These are phyloP conservation scores for Diatrype stigma DNA, from an alignment of 2,329 filamentous ascomycete genomes.

Conservation along the genomic window DNA sequence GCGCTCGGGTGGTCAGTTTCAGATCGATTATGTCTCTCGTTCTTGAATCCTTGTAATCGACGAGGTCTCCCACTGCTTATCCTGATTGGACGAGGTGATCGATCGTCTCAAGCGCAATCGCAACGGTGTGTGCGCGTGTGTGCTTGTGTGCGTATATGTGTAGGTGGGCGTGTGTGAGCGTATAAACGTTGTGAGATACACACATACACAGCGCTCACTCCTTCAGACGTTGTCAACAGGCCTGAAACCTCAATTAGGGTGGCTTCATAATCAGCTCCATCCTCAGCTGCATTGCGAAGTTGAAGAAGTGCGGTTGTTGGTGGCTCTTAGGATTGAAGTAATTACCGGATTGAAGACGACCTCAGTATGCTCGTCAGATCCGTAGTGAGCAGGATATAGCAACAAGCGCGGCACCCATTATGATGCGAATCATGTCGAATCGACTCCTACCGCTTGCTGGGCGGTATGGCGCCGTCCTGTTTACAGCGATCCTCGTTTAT, in stretches of 20 bases:
- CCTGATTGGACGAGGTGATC: not conserved
- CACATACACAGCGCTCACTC: too few relatives aligned
- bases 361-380: conserved; percentile 23
- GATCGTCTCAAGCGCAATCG: not conserved
- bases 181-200: too few relatives aligned
- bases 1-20: not conserved
- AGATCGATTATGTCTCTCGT: not conserved
- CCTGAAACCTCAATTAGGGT: not conserved
- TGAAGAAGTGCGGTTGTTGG: not conserved
- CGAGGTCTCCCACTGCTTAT: not conserved
- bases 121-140: too few relatives aligned
- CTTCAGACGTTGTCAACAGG: not conserved
- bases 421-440: conserved; percentile 24
- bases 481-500: conserved; percentile 27
- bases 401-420: conserved; percentile 10
- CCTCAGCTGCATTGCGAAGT: not conserved
- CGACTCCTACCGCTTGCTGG: conserved; percentile 24
- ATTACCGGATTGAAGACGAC: not conserved
- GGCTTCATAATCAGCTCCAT: not conserved
- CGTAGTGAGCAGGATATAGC: conserved; percentile 20
- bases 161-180: too few relatives aligned
- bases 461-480: conserved; percentile 26
- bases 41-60: not conserved
- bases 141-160: too few relatives aligned
- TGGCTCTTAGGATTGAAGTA: not conserved